These are phyloP conservation scores for Boletus subcaerulescens DNA, from an alignment of 768 basidiomycete genomes.

Conservation along the genomic window DNA sequence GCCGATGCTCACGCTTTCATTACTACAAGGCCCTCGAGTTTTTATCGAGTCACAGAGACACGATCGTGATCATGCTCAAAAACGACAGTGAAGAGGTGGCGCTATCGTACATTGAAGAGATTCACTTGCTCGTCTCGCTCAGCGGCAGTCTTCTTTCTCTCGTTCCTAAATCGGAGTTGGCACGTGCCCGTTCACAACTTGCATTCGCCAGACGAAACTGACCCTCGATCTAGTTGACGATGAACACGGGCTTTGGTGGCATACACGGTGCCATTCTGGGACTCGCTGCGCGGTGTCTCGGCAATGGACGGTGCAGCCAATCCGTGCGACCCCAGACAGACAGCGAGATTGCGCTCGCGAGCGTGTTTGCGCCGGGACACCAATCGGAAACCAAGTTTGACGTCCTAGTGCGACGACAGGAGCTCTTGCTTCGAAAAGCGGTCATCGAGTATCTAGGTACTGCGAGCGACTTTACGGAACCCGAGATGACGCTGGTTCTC, in stretches of 20 bases:
- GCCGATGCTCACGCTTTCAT: not conserved
- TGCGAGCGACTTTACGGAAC: slow-evolving; percentile 75
- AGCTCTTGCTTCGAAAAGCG: slow-evolving; percentile 56
- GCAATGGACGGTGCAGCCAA: slow-evolving; percentile 54
- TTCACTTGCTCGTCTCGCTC: slow-evolving; percentile 73
- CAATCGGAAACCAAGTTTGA: slow-evolving; percentile 59
- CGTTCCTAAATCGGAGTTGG: slow-evolving; percentile 76
- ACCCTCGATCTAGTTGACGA: slow-evolving; percentile 41
- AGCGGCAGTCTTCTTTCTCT: slow-evolving; percentile 65
- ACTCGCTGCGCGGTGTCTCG: slow-evolving; percentile 70
- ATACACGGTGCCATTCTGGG: slow-evolving; percentile 78
- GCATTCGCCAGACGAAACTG: not conserved
- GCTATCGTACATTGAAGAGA: slow-evolving; percentile 69
- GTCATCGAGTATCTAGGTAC: slow-evolving; percentile 66
- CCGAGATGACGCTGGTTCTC: slow-evolving; percentile 68
- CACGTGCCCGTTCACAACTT: slow-evolving; percentile 34
- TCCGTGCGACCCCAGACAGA: slow-evolving; percentile 64
- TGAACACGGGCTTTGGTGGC: slow-evolving; percentile 78
- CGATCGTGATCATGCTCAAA: slow-evolving; percentile 78
- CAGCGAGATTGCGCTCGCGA: slow-evolving; percentile 55
- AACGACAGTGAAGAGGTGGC: slow-evolving; percentile 64
- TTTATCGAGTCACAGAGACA: slow-evolving; percentile 77
- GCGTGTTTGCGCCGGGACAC: slow-evolving; percentile 52
- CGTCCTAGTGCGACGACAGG: slow-evolving; percentile 50
- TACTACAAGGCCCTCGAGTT: slow-evolving; percentile 56